These are phyloP conservation scores for Corynascus novoguineensis DNA, from an alignment of 495 filamentous ascomycete species.

Conservation along the genomic window DNA sequence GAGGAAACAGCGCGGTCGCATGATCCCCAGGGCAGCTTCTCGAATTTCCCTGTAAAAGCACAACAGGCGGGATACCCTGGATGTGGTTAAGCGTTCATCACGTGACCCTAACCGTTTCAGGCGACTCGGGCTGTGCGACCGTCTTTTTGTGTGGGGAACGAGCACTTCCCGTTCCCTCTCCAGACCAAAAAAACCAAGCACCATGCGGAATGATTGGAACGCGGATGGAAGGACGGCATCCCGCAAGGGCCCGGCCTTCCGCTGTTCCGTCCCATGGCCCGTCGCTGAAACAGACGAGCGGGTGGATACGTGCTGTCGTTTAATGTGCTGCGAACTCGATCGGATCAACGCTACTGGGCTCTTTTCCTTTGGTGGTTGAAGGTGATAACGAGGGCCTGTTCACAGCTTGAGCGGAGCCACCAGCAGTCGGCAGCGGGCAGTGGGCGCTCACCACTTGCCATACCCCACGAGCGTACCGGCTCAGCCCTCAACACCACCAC, in stretches of 20 bases:
- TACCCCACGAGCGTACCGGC: background rate
- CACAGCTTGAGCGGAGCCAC: background rate
- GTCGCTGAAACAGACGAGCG: background rate
- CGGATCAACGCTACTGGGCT: too few relatives aligned
- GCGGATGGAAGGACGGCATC: slow-evolving; percentile 9
- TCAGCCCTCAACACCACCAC: slow-evolving; percentile 7
- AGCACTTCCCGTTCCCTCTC: background rate
- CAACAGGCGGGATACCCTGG: background rate
- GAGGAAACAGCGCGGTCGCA: background rate
- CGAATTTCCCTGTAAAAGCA: background rate
- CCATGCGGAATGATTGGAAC: slow-evolving; percentile 7
- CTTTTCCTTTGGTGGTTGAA: background rate
- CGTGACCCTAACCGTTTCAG: slow-evolving; percentile 14
- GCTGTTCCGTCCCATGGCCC: background rate
- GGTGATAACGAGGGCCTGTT: background rate
- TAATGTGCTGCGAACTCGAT: too few relatives aligned
- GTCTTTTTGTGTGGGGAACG: background rate
- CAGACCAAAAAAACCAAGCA: background rate
- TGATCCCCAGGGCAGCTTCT: background rate
- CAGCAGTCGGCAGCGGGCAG: background rate
- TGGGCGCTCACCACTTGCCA: background rate
- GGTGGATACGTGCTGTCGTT: background rate
- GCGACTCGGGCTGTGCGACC: background rate
- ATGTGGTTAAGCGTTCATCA: background rate
- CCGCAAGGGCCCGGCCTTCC: slow-evolving; percentile 9